These are phyloP conservation scores for Pezicula radicicola DNA, from an alignment of 2,329 filamentous ascomycete species.

Conservation along the genomic window DNA sequence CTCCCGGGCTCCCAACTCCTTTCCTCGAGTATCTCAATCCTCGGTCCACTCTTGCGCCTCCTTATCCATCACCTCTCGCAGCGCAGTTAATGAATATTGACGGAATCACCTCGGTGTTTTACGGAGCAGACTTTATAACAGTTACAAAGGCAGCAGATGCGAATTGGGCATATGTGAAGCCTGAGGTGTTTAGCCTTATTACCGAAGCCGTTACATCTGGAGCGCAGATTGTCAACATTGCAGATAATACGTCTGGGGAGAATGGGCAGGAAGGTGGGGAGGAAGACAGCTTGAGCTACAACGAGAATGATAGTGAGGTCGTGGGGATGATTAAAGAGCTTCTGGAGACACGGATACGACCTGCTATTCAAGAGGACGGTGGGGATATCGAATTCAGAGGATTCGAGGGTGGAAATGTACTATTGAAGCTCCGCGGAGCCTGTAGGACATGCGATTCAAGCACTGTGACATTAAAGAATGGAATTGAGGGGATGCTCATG, in stretches of 20 bases:
- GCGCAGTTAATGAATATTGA: conserved; percentile 90
- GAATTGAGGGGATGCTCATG: conserved; percentile 98
- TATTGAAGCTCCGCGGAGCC: conserved; percentile 83
- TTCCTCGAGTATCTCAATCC: conserved; percentile 93
- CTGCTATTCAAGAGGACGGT: conserved; percentile 95
- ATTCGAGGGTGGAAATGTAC: conserved; percentile 82
- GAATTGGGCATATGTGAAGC: conserved; percentile 92
- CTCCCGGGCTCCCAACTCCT: conserved; percentile 65
- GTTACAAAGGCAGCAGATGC: conserved; percentile 86
- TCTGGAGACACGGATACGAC: conserved; percentile 89
- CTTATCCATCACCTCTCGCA: conserved; percentile 87
- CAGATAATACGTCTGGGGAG: conserved; percentile 57
- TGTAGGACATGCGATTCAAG: conserved; percentile 96
- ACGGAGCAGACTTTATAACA: conserved; percentile 93
- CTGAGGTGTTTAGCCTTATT: conserved; percentile 92
- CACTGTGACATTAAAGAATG: conserved; percentile 94
- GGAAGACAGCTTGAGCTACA: conserved; percentile 74
- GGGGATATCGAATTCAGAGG: conserved; percentile 95
- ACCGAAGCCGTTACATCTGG: conserved; percentile 88
- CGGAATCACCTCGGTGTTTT: conserved; percentile 92
- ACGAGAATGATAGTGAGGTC: conserved; percentile 90
- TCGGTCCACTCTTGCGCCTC: conserved; percentile 81
- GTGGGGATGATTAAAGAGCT: conserved; percentile 99
- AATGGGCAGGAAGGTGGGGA: conserved; percentile 42
- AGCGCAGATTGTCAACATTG: conserved; percentile 72